Evolutionary conservation across 495 filamentous ascomycete genomes (phyloP).

Genomic region (Lineolata rhizophorae): DNA sequence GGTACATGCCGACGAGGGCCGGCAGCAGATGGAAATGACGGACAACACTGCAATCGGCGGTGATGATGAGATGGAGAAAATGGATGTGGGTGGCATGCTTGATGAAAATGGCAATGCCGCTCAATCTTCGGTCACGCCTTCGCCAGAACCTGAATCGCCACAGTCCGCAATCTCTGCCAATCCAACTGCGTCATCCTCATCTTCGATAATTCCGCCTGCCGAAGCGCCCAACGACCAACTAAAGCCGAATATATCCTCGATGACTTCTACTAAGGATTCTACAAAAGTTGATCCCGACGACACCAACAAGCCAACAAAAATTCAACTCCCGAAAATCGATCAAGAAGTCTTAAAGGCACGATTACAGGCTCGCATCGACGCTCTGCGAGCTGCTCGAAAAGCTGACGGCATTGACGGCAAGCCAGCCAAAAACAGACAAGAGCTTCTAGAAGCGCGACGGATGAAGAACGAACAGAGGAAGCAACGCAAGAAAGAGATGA

Average conservation of each 20-base stretch:
- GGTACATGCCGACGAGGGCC: constrained; percentile 2
- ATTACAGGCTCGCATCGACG: constrained; percentile 58
- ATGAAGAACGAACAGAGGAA: constrained; percentile 70
- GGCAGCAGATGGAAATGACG: constrained; percentile 1
- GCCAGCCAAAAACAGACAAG: constrained; percentile 60
- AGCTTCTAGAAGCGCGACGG: constrained; percentile 71
- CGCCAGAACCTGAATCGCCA: constrained; percentile 3
- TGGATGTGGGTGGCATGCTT: constrained; percentile 15
- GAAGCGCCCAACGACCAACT: background rate
- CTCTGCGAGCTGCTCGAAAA: constrained; percentile 58
- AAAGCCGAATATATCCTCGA: too few species aligned
- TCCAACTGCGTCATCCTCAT: constrained; percentile 15
- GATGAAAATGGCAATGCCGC: constrained; percentile 7
- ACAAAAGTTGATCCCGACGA: constrained; percentile 18
- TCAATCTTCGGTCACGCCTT: constrained; percentile 6
- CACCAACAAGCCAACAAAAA: constrained; percentile 18
- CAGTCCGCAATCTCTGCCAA: constrained; percentile 8
- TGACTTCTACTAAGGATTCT: too few species aligned
- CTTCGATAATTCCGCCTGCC: constrained; percentile 10
- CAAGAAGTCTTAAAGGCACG: constrained; percentile 49
- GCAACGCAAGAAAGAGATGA: constrained; percentile 64
- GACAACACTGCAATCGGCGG: constrained; percentile 3
- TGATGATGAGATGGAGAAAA: constrained; percentile 6
- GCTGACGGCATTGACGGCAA: constrained; percentile 61
- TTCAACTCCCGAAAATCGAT: constrained; percentile 25